phyloP scores from a whole-genome alignment of 345 rosid genomes.

The Gossypium turneri region DNA sequence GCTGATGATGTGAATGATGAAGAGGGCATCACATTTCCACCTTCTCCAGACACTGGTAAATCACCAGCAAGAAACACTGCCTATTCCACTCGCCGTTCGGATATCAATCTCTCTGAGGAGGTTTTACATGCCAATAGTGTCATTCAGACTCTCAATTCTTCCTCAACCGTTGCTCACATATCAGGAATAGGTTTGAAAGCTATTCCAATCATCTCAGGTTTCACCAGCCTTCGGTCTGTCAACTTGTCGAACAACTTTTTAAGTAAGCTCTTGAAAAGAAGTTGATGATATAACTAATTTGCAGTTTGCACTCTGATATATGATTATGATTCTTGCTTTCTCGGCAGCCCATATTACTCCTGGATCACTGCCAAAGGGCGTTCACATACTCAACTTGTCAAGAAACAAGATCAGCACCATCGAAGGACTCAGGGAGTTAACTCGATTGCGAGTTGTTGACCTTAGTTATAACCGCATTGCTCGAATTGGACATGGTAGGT shows the following conservation, averaged over 20 bases:
- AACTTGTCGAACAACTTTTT: slow-evolving; percentile 76
- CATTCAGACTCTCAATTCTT: slow-evolving; percentile 75
- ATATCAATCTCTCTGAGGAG: slow-evolving; percentile 53
- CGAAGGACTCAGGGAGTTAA: slow-evolving; percentile 83
- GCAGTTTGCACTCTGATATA: slow-evolving; percentile 1
- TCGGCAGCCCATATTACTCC: slow-evolving; percentile 63
- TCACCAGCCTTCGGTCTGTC: slow-evolving; percentile 72
- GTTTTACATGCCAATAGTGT: slow-evolving; percentile 59
- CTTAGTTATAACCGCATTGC: slow-evolving; percentile 90
- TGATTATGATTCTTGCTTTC: neutral
- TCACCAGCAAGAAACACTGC: slow-evolving; percentile 26
- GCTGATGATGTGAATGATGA: slow-evolving; percentile 29
- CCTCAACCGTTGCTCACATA: slow-evolving; percentile 81
- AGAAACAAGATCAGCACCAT: slow-evolving; percentile 73
- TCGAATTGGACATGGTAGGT: slow-evolving; percentile 96
- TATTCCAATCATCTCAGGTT: slow-evolving; percentile 62
- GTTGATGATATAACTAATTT: neutral
- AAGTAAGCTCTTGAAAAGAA: slow-evolving; percentile 41
- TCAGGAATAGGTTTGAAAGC: slow-evolving; percentile 75
- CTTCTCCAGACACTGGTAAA: slow-evolving; percentile 49
- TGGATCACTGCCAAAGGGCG: slow-evolving; percentile 84
- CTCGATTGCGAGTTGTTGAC: slow-evolving; percentile 69
- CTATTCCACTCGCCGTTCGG: slow-evolving; percentile 26
- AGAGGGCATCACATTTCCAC: slow-evolving; percentile 35
- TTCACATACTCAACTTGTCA: slow-evolving; percentile 69